Base-by-base conservation (phyloP, 495 filamentous ascomycete genomes). In the Penicillium pancosmium region DNA sequence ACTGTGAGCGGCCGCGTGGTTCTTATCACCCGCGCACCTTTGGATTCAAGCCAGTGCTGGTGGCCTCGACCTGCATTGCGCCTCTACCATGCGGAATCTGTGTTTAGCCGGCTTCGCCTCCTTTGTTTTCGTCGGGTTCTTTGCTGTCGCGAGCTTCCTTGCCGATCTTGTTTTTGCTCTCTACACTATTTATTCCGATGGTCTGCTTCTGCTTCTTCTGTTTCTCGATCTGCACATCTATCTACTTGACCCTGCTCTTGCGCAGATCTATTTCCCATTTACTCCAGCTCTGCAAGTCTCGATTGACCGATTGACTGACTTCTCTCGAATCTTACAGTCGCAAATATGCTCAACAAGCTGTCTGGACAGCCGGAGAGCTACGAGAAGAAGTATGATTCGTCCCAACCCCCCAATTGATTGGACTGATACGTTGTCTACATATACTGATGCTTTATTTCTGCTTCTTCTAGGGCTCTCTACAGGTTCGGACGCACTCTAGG, bases 311-410 rank as follows among this genome's bases (percentile, higher is more conserved):
- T 27, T 62, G 50, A 63, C 79, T 82, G 54, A 83, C 64, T 15
- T 27, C 43, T n/a, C 50, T 46, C 55, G 4, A 19, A 44, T 44
- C n/a, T 31, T 62, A 36, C 67, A 96, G 92, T 97, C 73, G 79
- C 90, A 54, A 89, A 82, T 66, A 97, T 98, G 90, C 82, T 99
- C 66, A 97, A 93, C 79, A 96, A 96, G 84, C 89, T 99, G 64
- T 91, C 93, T 61, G 93, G 93, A 68, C 94, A 99, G 80, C 94
- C 94, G 53, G 91, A 96, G 68, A 96, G 89, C 79, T 99, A 99
- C 78, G 94, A 98, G 75, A 96, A 92, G 76, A 99, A 99, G 91
- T 96, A 72, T 65, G 82, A 43, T 0, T 51, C 52, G 21, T 25
- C 15, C 35, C 54, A 48, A 19, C 48, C 44, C 41, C 43, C 1